Evolutionary conservation across 139 green algal species (phyloP), one percentile per base, ranked within the genome.

Genomic region (Monoraphidium neglectum): DNA sequence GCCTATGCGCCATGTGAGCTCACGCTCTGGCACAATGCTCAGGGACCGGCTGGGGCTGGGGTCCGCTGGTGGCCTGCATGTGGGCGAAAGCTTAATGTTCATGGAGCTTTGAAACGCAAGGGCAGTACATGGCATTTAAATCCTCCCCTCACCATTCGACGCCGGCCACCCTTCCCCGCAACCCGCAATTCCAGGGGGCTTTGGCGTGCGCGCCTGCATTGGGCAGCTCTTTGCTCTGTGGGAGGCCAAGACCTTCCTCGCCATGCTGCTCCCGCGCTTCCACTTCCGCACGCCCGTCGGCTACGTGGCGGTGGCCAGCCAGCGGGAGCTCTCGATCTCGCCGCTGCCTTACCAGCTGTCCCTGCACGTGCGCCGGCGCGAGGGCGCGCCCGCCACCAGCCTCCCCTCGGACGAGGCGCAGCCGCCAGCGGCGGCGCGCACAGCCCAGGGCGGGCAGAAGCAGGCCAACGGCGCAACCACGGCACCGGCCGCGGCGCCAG

Each of bases 181-280:
- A n/a, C n/a, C n/a, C n/a, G n/a, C n/a, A n/a, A n/a, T n/a, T n/a
- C n/a, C n/a, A n/a, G n/a, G n/a, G n/a, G n/a, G n/a, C n/a, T n/a
- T n/a, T 69, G 78, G 78, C 38, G 30, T 74, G 0, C 61, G 78
- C 21, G 56, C 66, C 2, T 83, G 78, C 33, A 54, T 64, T 2
- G 78, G 78, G 23, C 47, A 56, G 32, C 71, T 72, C 38, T 78
- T 83, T 77, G 70, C 70, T 3, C 28, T 77, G 56, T 68, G 56
- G 56, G 70, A 77, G 56, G 70, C 70, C 24, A 77, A 77, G 38
- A 77, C 70, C 4, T 51, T 77, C 21, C 61, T 77, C 57, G 43
- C 70, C 54, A 68, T 77, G 56, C 56, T 77, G 36, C 64, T 65
- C 68, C 47, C 63, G 33, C 30, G 64, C 51, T 75, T 75, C 68